These are phyloP conservation scores for Neoarthrinium moseri DNA, from an alignment of 2,329 filamentous ascomycete species.

Conservation along the genomic window DNA sequence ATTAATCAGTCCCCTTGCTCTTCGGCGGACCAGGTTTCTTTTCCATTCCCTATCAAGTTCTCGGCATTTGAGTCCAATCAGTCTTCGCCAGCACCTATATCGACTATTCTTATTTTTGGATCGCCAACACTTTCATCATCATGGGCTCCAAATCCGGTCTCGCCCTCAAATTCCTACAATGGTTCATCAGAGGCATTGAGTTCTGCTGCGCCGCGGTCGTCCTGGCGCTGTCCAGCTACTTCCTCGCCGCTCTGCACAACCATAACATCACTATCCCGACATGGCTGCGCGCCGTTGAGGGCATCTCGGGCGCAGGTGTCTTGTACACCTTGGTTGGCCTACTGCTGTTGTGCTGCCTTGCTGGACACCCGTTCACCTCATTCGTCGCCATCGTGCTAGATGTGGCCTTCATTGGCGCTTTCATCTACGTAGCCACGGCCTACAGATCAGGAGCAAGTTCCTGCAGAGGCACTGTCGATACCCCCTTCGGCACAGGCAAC, in stretches of 20 bases:
- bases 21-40: neutral
- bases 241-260: conserved; percentile 70
- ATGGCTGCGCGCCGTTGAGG: conserved; percentile 72
- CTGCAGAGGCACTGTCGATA: conserved; percentile 62
- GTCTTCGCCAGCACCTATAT: neutral
- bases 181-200: conserved; percentile 70
- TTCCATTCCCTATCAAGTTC: neutral
- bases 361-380: conserved; percentile 71
- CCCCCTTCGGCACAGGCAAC: conserved; percentile 66
- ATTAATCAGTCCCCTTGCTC: too few species aligned
- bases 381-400: conserved; percentile 74
- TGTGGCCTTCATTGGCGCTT: conserved; percentile 70
- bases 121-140: conserved; percentile 18
- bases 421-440: conserved; percentile 78
- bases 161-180: conserved; percentile 67
- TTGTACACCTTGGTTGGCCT: conserved; percentile 74
- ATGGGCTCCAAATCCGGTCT: conserved; percentile 60
- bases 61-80: neutral
- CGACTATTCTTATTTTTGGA: neutral
- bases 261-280: conserved; percentile 62
- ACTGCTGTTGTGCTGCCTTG: conserved; percentile 75
- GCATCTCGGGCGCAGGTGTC: conserved; percentile 71
- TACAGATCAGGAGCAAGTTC: conserved; percentile 66
- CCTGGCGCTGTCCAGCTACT: conserved; percentile 81
- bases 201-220: conserved; percentile 72